phyloP scores from a whole-genome alignment of 192 early-diverging fungal genomes.

The Obelidium mucronatum region DNA sequence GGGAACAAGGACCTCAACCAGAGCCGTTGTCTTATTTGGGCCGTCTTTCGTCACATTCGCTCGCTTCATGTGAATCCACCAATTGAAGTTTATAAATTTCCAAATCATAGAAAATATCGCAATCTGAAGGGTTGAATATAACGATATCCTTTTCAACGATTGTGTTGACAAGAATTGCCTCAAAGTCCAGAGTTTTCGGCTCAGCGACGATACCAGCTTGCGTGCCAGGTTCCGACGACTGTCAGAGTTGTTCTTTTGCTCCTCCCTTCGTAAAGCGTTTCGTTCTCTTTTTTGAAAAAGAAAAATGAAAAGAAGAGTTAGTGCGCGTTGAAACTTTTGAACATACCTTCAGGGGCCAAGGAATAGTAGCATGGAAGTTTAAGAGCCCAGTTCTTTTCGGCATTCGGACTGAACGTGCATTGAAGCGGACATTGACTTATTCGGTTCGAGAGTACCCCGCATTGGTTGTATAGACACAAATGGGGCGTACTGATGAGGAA shows the following conservation, averaged over 20 bases:
- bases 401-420: conserved; percentile 56
- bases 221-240: conserved; percentile 54
- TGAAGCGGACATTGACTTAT: conserved; percentile 41
- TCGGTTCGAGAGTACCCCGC: conserved; percentile 44
- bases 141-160: conserved; percentile 54
- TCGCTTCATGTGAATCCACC: conserved; percentile 3
- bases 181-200: conserved; percentile 51
- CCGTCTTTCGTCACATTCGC: conserved; percentile 6
- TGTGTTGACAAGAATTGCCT: conserved; percentile 61
- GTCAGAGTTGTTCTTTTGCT: conserved; percentile 45
- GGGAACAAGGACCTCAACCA: conserved; percentile 10
- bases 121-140: conserved; percentile 56
- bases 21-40: not conserved
- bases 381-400: conserved; percentile 49
- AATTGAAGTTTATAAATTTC: conserved; percentile 30
- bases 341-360: conserved; percentile 39
- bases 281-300: conserved; percentile 8
- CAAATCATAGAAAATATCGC: conserved; percentile 57
- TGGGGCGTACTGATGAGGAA: conserved; percentile 54
- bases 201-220: conserved; percentile 43
- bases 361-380: conserved; percentile 61
- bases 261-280: not conserved
- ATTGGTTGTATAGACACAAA: conserved; percentile 55
- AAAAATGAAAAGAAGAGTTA: not conserved
- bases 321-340: not conserved